Percentiles rank a stretch among this genome's conserved stretches.
Evolutionary conservation across 2,329 filamentous ascomycete species (phyloP).

Genomic region (Xylaria sp.): DNA sequence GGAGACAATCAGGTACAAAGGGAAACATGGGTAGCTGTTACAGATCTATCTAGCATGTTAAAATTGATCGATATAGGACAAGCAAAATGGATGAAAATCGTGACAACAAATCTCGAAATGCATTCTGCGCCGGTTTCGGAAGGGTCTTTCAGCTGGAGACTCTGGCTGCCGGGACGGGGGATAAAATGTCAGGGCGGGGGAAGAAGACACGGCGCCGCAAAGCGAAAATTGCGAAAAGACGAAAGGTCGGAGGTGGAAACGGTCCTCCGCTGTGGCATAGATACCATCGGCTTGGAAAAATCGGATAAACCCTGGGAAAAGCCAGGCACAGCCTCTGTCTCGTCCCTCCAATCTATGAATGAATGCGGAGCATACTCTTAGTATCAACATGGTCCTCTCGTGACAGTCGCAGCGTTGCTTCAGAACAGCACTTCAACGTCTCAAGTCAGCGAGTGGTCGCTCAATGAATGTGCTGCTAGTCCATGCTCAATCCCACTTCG

Average conservation of each 20-base stretch:
- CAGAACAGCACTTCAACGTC: conserved; percentile 29
- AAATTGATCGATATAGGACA: neutral
- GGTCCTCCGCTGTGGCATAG: neutral
- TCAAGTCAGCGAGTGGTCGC: conserved; percentile 20
- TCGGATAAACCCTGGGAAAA: neutral
- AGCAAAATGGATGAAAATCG: neutral
- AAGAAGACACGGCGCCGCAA: neutral
- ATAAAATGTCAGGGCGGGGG: neutral
- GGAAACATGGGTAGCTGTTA: neutral
- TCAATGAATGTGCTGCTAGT: neutral
- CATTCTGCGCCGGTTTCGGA: neutral
- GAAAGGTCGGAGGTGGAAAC: neutral
- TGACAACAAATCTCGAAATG: neutral
- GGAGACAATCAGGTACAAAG: neutral
- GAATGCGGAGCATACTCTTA: neutral
- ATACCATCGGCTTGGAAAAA: neutral
- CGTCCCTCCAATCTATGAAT: neutral
- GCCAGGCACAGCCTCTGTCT: neutral
- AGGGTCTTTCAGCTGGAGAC: neutral
- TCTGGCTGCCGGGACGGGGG: neutral
- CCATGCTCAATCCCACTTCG: neutral
- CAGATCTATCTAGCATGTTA: neutral
- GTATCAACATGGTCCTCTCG: neutral
- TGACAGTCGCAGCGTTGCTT: neutral
- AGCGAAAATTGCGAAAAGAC: neutral